phyloP scores from a whole-genome alignment of 768 basidiomycete genomes.

The Mycena haematopus region DNA sequence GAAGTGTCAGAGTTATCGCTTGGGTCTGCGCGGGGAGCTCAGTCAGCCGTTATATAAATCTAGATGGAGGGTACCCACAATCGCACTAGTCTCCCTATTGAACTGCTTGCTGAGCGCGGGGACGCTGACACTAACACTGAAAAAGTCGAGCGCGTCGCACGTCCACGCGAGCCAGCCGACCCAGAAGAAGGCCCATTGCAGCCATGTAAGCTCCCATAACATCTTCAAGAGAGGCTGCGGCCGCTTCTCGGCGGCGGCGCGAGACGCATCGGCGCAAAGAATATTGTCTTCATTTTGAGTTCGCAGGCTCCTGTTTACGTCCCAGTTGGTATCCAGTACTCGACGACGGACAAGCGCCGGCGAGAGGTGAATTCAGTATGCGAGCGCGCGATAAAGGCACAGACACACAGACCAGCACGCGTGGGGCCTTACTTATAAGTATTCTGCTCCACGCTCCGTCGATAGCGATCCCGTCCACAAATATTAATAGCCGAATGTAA shows the following conservation, averaged over 20 bases:
- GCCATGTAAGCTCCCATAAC: conserved; percentile 2
- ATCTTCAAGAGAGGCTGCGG: conserved; percentile 7
- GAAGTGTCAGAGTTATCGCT: conserved; percentile 88
- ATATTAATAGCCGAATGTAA: conserved; percentile 17
- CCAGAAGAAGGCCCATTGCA: conserved; percentile 31
- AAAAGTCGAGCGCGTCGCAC: conserved; percentile 87
- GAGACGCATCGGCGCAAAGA: conserved; percentile 31
- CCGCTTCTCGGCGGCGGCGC: conserved; percentile 12
- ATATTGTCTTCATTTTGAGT: conserved; percentile 31
- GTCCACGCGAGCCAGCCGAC: conserved; percentile 83
- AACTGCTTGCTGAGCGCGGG: conserved; percentile 56
- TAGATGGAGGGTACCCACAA: conserved; percentile 39
- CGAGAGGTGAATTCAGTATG: conserved; percentile 12
- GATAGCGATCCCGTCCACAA: conserved; percentile 11
- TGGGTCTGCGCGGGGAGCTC: conserved; percentile 55
- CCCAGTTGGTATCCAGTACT: conserved; percentile 10
- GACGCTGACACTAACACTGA: conserved; percentile 72
- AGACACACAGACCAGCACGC: conserved; percentile 5
- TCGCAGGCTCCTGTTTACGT: conserved; percentile 10
- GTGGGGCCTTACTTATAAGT: conserved; percentile 17
- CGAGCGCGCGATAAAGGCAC: conserved; percentile 10
- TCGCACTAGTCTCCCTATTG: conserved; percentile 42
- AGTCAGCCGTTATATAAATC: conserved; percentile 14
- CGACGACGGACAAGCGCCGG: conserved; percentile 13
- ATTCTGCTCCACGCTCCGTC: conserved; percentile 8